Evolutionary conservation across 768 basidiomycete genomes (phyloP), one percentile per base, ranked within the genome.

Genomic region (Kwoniella mangroviensis): DNA sequence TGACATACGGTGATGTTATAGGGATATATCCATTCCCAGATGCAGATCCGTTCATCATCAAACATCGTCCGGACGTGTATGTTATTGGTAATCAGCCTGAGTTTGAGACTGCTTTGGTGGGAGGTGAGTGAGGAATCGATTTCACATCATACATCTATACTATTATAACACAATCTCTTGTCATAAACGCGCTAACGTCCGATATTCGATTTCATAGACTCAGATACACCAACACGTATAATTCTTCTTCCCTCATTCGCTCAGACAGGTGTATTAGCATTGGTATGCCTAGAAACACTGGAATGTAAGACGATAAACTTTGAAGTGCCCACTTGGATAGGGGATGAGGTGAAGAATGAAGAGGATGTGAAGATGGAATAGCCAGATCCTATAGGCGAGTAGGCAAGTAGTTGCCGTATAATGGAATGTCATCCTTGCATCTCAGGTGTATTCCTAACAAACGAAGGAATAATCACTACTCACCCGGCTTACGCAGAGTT

Each of bases 1-100:
- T 51, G 24, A 58, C 51, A 42, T 34, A 34, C 24, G 24, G 40
- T 17, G 22, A 49, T 15, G 11, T 49, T 49, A 26, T 63, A 86
- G 85, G 94, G 94, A 98, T 97, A 76, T 95, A 98, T 82, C 97
- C 97, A 19, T 98, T 91, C 85, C 88, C 91, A 60, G 86, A 88
- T 34, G 85, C 86, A 19, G 97, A 99, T 79, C 97, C 97, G 0
- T 99, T 99, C 84, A 86, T 97, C 66, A 86, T 99, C 41, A 76
- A 84, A n/a, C 87, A 90, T 79, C 90, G 93, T 10, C 97, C 97
- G 17, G 89, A 97, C 79, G 83, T 98, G 34, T 98, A 98, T 82
- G 86, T 95, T 73, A 86, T 95, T n/a, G 97, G 97, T 42, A 92
- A 92, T 70, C 95, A 98, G 84, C 89, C 90, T 40, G 85, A 85